Base-by-base conservation (phyloP, 1,139 yeast genomes). In the Scheffersomyces titani region DNA sequence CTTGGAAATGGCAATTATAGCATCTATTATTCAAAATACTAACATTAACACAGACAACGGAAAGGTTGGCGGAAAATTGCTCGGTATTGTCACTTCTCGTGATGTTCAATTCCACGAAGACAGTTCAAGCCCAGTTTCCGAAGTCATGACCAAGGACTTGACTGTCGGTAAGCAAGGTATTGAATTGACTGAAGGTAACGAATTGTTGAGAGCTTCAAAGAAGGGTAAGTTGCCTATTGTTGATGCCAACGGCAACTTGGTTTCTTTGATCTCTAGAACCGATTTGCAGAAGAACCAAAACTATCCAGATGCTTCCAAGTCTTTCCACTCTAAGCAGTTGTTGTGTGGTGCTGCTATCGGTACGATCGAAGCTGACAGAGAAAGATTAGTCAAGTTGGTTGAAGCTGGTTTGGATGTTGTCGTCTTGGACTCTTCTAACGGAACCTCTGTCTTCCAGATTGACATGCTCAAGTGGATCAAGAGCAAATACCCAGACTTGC, bases 261-360 rank as follows among this genome's bases (percentile, higher is more conserved):
- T 92, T 57, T 89, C 98, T 57, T 85, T 94, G 80, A 83, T 94
- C 65, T 92, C 98, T 49, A 89, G 97, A 81, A 92, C 98, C 59
- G 99, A 94, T 79, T 87, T 94, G 81, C 96, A 92, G 84, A 94
- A 94, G 85, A 94, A 96, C 80, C 90, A 90, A 81, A 84, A 86
- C 73, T 94, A 84, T 81, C 99, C 99, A 68, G 82, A 88, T 65
- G 98, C 99, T 59, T 92, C 98, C 63, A 94, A 94, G 82, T 90
- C 97, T 50, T 89, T 87, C 70, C 83, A 88, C 68, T 91, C 98
- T 58, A 94, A 94, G 84, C 99, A 94, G 81, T 85, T 94, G 74
- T 85, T 96, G 70, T 92, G 97, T 85, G 99, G 99, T 84, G 99
- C 99, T 66, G 96, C 99, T 61, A 87, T 94, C 72, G 99, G 99